Base-by-base conservation (phyloP, 176 grass and related monocot genomes). In the Eragrostis nindensis region DNA sequence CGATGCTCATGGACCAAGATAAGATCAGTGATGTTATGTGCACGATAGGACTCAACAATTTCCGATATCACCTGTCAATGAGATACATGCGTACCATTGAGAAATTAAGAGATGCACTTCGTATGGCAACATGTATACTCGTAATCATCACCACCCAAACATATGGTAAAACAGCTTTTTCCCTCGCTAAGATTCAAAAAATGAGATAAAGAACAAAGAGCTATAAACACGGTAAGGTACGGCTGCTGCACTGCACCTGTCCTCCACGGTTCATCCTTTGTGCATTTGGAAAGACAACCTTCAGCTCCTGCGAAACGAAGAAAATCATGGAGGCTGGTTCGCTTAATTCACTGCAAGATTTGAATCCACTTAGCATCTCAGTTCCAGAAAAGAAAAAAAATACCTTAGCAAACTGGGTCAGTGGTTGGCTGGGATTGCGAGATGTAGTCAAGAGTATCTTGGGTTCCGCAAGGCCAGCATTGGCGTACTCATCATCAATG, bases 261-360 rank as follows among this genome's bases (percentile, higher is more conserved):
- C 91, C 89, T 89, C 91, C 94, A 81, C 89, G 91, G 77, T 97
- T 93, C 86, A 97, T 93, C 80, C 94, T 85, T 55, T 87, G 74
- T 32, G 94, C 89, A 62, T 93, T 93, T n/a, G 94, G 91, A 59
- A 93, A 89, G 36, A 93, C 81, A 16, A 94, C 85, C 80, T 97
- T 97, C 49, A 97, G 79, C 79, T 97, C 91, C 94, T 97, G 41
- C n/a, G 61, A 25, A 54, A 62, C 19, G 7, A 42, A 42, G 5
- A 89, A 49, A 80, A 62, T 15, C 85, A 47, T n/a, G 54, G 40
- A 40, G 3, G 19, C 11, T 10, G 1, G 22, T 76, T 48, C 74
- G 25, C n/a, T 41, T 1, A 36, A 80, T 10, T 42, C 18, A 83
- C 15, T 17, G 26, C 48, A 42, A 18, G 6, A 66, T 82, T 27